A percentile compares a stretch with the other conserved stretches of the same genome.
Evolutionary conservation across 345 rosid genomes (phyloP).

Genomic region (Geranium rotundifolium): DNA sequence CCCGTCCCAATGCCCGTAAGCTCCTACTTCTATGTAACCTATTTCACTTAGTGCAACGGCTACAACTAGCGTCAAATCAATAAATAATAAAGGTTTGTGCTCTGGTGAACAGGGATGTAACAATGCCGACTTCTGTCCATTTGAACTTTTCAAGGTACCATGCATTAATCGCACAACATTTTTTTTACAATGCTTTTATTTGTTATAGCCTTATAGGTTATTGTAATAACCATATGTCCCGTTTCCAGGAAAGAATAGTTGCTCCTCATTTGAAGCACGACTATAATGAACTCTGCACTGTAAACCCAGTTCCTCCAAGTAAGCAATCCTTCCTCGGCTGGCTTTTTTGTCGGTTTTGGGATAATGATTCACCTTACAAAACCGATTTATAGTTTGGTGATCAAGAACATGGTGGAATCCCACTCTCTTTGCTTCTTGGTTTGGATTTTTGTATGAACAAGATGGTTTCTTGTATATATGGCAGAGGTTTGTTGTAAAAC

Average conservation of each 20-base stretch:
- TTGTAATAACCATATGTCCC: not conserved
- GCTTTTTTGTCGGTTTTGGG: slow-evolving; percentile 33
- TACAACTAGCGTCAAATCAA: no score
- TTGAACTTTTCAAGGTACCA: slow-evolving; percentile 74
- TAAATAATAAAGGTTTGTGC: not conserved
- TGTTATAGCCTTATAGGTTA: not conserved
- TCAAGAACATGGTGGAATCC: no score
- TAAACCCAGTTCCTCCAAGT: slow-evolving; percentile 27
- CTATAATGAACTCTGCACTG: slow-evolving; percentile 49
- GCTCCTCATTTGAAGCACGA: slow-evolving; percentile 73
- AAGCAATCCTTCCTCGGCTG: slow-evolving; percentile 32
- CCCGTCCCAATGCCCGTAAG: slow-evolving; percentile 74
- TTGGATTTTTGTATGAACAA: no score
- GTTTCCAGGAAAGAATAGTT: slow-evolving; percentile 50
- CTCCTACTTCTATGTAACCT: not conserved
- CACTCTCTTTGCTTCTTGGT: no score
- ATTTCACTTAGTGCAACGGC: not conserved
- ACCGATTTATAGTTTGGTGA: no score
- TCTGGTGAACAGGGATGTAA: slow-evolving; percentile 52
- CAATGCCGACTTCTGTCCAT: slow-evolving; percentile 57
- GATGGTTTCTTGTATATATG: no score
- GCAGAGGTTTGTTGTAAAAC: no score
- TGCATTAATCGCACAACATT: not conserved
- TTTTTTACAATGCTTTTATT: not conserved
- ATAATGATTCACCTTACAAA: slow-evolving; percentile 6